A percentile compares a stretch with the other conserved stretches of the same genome.
phyloP scores from a whole-genome alignment of 2,329 filamentous ascomycete species.

The Microsporum audouinii region DNA sequence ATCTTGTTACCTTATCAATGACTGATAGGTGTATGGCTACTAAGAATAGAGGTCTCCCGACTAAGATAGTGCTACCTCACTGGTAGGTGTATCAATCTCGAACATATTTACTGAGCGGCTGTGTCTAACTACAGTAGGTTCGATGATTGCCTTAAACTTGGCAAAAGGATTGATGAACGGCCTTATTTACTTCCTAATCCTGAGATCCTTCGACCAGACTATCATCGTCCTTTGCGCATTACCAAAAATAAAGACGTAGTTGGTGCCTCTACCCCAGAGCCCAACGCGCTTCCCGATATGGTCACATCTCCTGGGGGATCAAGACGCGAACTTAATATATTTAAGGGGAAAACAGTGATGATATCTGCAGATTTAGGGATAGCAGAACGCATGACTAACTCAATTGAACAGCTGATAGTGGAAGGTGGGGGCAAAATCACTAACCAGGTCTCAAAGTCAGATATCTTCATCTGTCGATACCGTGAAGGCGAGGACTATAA shows the following conservation, averaged over 20 bases:
- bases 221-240: constrained; percentile 43
- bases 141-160: constrained; percentile 88
- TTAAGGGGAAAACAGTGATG: constrained; percentile 65
- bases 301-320: constrained; percentile 19
- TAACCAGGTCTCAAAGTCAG: constrained; percentile 53
- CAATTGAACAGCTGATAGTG: constrained; percentile 59
- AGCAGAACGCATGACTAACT: constrained; percentile 51
- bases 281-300: constrained; percentile 30
- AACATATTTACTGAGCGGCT: constrained; percentile 9
- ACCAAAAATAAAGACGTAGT: constrained; percentile 50
- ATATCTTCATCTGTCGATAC: constrained; percentile 80
- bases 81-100: constrained; percentile 47
- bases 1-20: constrained; percentile 71
- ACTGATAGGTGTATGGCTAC: constrained; percentile 53
- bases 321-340: constrained; percentile 55
- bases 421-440: constrained; percentile 61
- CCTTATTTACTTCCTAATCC: constrained; percentile 81
- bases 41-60: constrained; percentile 42
- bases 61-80: constrained; percentile 82
- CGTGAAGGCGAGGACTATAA: constrained; percentile 71
- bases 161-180: constrained; percentile 75
- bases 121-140: constrained; percentile 51
- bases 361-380: constrained; percentile 65
- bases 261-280: constrained; percentile 51
- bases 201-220: constrained; percentile 56